Base-by-base conservation (phyloP, 768 basidiomycete species). In the Solioccasus polychromus region DNA sequence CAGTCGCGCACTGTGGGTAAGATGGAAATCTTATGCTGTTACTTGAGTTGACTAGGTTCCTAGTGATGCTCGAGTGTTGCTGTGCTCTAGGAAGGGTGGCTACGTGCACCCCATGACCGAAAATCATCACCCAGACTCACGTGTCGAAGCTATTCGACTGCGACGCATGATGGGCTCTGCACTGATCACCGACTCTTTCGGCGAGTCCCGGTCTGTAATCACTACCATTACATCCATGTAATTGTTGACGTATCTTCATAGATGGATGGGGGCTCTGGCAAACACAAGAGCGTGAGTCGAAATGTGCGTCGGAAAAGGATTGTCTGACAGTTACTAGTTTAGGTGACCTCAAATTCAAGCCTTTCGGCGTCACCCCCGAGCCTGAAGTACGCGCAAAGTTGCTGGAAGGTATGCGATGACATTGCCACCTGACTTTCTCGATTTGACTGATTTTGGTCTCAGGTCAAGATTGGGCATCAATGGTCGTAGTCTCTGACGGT, bases 261-360 rank as follows among this genome's bases (percentile, higher is more conserved):
- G 89, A 39, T 95, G 92, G 91, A 95, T 96, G 88, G 95, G 94
- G 12, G 90, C 84, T 4, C 71, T 98, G 26, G 88, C 84, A 24
- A 97, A 97, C 54, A 97, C 95, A 2, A 71, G 95, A 69, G 85
- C 90, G 85, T 89, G 57, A 58, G 79, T 60, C 40, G 26, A 42
- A 10, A 11, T 19, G 18, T 17, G 23, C 22, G n/a, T 14, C 22
- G 20, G 22, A 2, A n/a, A 20, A n/a, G 8, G 24, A 8, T 45
- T 50, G 42, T 15, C 48, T 51, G 22, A 56, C 42, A 5, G 3
- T 29, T 25, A 31, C 9, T 55, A 93, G 92, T 50, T 74, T 96
- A 39, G 93, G 93, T 23, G 93, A 97, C 62, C 75, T 92, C 24
- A 83, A 82, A 47, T 97, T 80, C 72, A 95, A 95, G 60, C 82